Base-by-base conservation (phyloP, 306 rosid genomes). In the Medicago ruthenica region DNA sequence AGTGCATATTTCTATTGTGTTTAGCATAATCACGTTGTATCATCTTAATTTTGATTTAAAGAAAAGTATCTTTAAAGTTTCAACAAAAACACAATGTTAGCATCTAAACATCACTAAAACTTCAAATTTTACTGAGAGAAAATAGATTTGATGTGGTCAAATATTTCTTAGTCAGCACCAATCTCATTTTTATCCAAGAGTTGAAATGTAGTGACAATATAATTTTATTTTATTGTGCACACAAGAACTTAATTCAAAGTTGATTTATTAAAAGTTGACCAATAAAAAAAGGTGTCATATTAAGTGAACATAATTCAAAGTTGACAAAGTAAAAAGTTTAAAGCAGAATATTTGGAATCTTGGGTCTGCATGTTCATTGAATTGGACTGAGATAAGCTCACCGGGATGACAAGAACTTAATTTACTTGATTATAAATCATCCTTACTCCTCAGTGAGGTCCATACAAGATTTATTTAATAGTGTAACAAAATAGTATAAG, bases 261-360 rank as follows among this genome's bases (percentile, higher is more conserved):
- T 54, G 22, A 54, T 54, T 54, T 15, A 6, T 50, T 1, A 9
- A 76, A 67, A 42, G 16, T 51, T 36, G 27, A 67, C 24, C 65
- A 51, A 39, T 40, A 4, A 14, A 14, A 54, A 66, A 40, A 48
- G 18, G 7, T 76, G 31, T 48, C 64, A 44, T 44, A 58, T 10
- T 27, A 65, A 48, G 51, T 63, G 63, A 50, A 51, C 54, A 13
- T 63, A 47, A 62, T n/a, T 62, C 39, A 51, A 31, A 39, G 42
- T 21, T 65, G 10, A 51, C 13, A 50, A 50, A 18, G 74, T 2
- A 13, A 50, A 50, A 50, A 14, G 27, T 74, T 20, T 14, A 51
- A 51, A 54, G 65, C 55, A 66, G 18, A n/a, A 16, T 18, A 50
- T 64, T 63, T 34, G 50, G 53, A 58, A 17, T 50, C 24, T 45